These are phyloP conservation scores for Mycena maculata DNA, from an alignment of 768 basidiomycete species.

Conservation along the genomic window DNA sequence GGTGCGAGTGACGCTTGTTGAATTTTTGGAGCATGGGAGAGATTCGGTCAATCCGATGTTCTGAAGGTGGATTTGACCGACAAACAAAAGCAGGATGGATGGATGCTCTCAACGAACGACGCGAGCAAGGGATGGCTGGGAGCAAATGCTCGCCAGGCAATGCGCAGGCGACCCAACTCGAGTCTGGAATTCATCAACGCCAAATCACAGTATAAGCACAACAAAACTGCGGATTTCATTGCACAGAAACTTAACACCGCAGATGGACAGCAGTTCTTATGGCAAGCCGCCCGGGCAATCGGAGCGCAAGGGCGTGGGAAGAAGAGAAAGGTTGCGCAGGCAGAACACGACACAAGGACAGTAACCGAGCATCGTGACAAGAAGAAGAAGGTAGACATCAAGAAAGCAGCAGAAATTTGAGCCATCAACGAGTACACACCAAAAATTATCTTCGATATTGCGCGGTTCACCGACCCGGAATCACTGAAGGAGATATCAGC, in stretches of 20 bases:
- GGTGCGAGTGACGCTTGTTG: conserved; percentile 19
- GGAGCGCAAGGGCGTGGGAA: background rate
- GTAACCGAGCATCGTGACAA: background rate
- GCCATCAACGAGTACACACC: background rate
- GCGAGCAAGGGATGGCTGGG: conserved; percentile 36
- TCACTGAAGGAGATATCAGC: background rate
- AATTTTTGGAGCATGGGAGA: conserved; percentile 32
- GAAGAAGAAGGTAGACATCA: background rate
- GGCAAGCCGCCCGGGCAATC: background rate
- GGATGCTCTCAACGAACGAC: conserved; percentile 19
- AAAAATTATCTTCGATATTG: conserved; percentile 13
- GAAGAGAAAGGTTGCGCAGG: background rate
- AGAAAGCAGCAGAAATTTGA: background rate
- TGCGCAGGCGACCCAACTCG: conserved; percentile 17
- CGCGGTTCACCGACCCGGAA: background rate
- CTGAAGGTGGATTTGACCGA: conserved; percentile 10
- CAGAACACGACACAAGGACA: background rate
- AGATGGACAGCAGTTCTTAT: background rate
- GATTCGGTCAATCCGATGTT: conserved; percentile 24
- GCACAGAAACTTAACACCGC: background rate
- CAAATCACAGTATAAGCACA: conserved; percentile 22
- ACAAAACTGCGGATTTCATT: background rate
- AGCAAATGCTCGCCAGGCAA: conserved; percentile 25
- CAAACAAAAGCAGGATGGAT: background rate
- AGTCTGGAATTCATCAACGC: conserved; percentile 16